A percentile compares a stretch with the other conserved stretches of the same genome.
These are phyloP conservation scores for Beauveria medogensis DNA, from an alignment of 2,329 filamentous ascomycete species.

Conservation along the genomic window DNA sequence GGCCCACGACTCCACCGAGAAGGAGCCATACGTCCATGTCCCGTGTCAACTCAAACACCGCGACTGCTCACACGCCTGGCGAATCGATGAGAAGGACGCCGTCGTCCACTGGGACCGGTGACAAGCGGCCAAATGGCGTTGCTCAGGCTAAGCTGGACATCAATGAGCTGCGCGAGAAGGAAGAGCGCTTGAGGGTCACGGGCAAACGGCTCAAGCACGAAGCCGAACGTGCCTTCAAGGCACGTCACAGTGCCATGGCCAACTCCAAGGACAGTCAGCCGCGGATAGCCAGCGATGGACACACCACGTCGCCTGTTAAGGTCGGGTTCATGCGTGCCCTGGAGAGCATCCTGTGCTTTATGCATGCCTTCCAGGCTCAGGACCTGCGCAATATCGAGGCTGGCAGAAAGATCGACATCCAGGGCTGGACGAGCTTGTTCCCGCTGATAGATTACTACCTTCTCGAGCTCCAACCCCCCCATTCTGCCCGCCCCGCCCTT, in stretches of 20 bases:
- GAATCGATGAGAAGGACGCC: conserved; percentile 28
- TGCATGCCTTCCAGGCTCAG: conserved; percentile 44
- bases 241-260: conserved; percentile 15
- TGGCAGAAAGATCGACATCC: conserved; percentile 33
- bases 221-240: conserved; percentile 36
- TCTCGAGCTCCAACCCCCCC: conserved; percentile 28
- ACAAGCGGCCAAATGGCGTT: conserved; percentile 24
- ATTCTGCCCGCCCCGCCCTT: conserved; percentile 29
- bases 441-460: conserved; percentile 36
- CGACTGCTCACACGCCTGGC: conserved; percentile 43
- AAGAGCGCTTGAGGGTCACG: conserved; percentile 29
- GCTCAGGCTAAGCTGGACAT: conserved; percentile 20
- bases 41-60: conserved; percentile 45
- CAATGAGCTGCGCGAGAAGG: conserved; percentile 26
- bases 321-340: conserved; percentile 36
- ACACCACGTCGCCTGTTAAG: conserved; percentile 32
- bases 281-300: conserved; percentile 15
- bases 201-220: conserved; percentile 47
- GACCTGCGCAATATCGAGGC: conserved; percentile 32
- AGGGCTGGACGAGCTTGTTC: conserved; percentile 35
- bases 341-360: conserved; percentile 45
- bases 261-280: conserved; percentile 16
- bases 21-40: conserved; percentile 45
- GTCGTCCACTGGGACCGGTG: conserved; percentile 9
- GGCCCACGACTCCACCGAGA: conserved; percentile 43